These are phyloP conservation scores for Clavulina sp. DNA, from an alignment of 768 basidiomycete species.

Conservation along the genomic window DNA sequence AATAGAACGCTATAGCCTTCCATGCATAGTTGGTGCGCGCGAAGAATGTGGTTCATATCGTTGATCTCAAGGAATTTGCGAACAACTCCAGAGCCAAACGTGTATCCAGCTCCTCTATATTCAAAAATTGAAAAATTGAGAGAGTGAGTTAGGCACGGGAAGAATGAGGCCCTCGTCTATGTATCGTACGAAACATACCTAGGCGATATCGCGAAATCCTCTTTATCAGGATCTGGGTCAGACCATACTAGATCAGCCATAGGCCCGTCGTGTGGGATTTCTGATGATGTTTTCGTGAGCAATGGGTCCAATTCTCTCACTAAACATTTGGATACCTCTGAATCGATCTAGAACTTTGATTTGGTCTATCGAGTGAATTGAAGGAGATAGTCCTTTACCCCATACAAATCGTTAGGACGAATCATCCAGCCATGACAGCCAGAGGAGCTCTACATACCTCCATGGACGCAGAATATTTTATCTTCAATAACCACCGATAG, in stretches of 20 bases:
- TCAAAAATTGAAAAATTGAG: conserved; percentile 1
- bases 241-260: conserved; percentile 99
- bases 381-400: conserved; percentile 72
- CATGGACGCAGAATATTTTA: conserved; percentile 97
- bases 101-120: conserved; percentile 88
- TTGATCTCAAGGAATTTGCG: conserved; percentile 95
- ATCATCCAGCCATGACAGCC: background rate
- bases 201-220: conserved; percentile 97
- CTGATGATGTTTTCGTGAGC: conserved; percentile 25
- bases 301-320: conserved; percentile 6
- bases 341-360: conserved; percentile 99
- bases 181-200: conserved; percentile 34
- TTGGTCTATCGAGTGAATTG: conserved; percentile 97
- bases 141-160: background rate
- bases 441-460: conserved; percentile 37
- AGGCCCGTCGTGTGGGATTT: conserved; percentile 98
- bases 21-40: conserved; percentile 98
- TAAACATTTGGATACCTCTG: conserved; percentile 39
- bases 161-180: background rate
- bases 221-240: conserved; percentile 97
- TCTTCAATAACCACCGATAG: conserved; percentile 97
- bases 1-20: conserved; percentile 98
- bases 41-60: conserved; percentile 90
- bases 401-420: conserved; percentile 6
- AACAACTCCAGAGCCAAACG: conserved; percentile 94